Conservation (phyloP, 495 filamentous ascomycete species). For the Aspergillus mulundensis region DNA sequence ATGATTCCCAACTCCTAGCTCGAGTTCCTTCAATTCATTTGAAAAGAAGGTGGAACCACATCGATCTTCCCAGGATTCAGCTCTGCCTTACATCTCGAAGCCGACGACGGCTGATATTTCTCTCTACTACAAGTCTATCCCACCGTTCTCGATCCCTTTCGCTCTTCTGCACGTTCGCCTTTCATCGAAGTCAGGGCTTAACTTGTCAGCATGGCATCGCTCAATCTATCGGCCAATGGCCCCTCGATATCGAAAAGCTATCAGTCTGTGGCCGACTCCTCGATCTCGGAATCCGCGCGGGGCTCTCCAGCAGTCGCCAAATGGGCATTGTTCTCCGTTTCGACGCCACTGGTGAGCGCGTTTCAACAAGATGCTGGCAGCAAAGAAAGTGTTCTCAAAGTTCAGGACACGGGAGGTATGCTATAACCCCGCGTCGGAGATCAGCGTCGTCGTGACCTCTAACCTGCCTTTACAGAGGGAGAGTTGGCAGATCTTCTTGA, state of each 20-base stretch:
- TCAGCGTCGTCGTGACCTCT: not conserved
- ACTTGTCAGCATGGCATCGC: constrained; percentile 66
- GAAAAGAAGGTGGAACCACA: not conserved
- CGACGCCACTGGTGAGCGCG: constrained; percentile 81
- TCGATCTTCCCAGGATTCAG: not conserved
- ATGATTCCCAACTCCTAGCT: not conserved
- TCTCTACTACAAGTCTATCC: not conserved
- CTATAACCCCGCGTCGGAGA: constrained; percentile 3
- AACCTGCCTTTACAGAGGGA: constrained; percentile 59
- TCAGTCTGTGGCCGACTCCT: constrained; percentile 74
- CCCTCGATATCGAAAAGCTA: constrained; percentile 92
- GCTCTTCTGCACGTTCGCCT: not conserved
- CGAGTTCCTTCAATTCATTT: not conserved
- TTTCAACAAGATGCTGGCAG: constrained; percentile 77
- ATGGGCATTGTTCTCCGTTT: constrained; percentile 92
- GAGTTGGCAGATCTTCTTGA: constrained; percentile 94
- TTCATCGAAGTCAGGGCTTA: not conserved
- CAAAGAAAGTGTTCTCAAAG: constrained; percentile 93
- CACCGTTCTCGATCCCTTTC: not conserved
- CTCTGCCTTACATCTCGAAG: not conserved
- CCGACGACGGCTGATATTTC: not conserved
- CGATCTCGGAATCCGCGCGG: constrained; percentile 55
- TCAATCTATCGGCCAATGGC: constrained; percentile 88
- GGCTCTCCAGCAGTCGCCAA: constrained; percentile 68
- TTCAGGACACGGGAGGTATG: constrained; percentile 84